Evolutionary conservation across 805 yeast genomes (phyloP), one percentile per base, ranked within the genome.

Genomic region (Kazachstania taianensis): DNA sequence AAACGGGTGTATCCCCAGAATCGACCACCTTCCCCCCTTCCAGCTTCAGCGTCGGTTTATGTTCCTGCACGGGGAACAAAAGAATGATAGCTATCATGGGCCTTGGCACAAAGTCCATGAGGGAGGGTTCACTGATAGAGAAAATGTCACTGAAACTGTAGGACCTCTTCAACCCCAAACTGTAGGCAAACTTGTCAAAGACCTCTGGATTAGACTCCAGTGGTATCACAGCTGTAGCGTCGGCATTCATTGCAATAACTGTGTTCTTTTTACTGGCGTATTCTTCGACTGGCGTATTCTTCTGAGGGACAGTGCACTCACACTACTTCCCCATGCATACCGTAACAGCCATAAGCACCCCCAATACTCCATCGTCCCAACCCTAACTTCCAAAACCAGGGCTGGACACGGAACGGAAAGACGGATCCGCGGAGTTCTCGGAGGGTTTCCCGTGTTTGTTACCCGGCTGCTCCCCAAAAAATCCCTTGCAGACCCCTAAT

Each of bases 141-240:
- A 75, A 86, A 2, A 89, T 80, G 52, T 89, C 98, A 37, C 72
- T 75, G 58, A 85, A 89, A 31, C 65, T 67, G 10, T 76, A 65
- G 2, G 69, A 54, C 1, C 74, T 70, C 0, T 75, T 54, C 5
- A 87, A 63, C 0, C 96, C 96, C 28, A 92, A 55, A 17, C 68
- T 67, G 22, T 62, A 66, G 2, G 86, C 81, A 47, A 85, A 76
- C 1, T 63, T 63, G 7, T 81, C 73, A 62, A 89, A 87, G 5
- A 89, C 75, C 7, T 70, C 79, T 0, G 98, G 98, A 48, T 86
- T 84, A 6, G 94, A 82, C 55, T 92, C 98, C 23, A 89, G 61
- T 3, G 97, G 97, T 9, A 86, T 76, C 12, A 83, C 89, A 10
- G 78, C 50, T 10, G 41, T 45, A 4, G 37, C 31, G 4, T 41